Conservation (phyloP, 352 stramenopile genomes). For the Globisporangium cylindrosporum region DNA sequence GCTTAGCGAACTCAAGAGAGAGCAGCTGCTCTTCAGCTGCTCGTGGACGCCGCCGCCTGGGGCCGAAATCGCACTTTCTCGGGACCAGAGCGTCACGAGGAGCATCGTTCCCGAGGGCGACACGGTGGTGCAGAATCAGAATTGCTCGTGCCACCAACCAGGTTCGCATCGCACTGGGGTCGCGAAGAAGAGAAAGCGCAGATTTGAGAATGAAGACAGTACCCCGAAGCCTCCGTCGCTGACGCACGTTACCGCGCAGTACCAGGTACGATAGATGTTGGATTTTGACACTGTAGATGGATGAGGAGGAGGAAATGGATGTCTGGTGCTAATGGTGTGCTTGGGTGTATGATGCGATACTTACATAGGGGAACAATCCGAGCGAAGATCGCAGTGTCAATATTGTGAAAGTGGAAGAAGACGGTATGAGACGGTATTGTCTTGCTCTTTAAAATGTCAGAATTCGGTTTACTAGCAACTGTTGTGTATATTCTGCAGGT, state of each 20-base stretch:
- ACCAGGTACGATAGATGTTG: conserved; percentile 32
- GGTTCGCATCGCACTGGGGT: not conserved
- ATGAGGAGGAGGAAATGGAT: too few relatives aligned
- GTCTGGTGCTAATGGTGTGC: too few relatives aligned
- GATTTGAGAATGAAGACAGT: conserved; percentile 14
- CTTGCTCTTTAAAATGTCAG: not conserved
- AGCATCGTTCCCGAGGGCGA: conserved; percentile 7
- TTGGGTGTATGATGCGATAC: not conserved
- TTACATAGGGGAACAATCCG: conserved; percentile 46
- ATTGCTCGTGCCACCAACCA: conserved; percentile 20
- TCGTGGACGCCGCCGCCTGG: conserved; percentile 42
- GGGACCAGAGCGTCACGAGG: conserved; percentile 8
- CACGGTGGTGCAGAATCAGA: conserved; percentile 1
- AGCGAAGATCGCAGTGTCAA: conserved; percentile 69
- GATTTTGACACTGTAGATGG: not conserved
- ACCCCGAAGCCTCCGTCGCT: conserved; percentile 16
- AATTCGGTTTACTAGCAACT: not conserved
- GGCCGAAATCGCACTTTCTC: conserved; percentile 24
- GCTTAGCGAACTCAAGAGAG: conserved; percentile 32
- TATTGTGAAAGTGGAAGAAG: conserved; percentile 30
- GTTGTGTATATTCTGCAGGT: conserved; percentile 17
- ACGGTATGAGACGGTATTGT: conserved; percentile 18
- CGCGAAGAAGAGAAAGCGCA: conserved; percentile 12
- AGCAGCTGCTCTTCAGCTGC: conserved; percentile 42
- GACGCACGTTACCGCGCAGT: conserved; percentile 48